Evolutionary conservation across 78 protist genomes (phyloP).

Genomic region (Dictyostelium intermedium): DNA sequence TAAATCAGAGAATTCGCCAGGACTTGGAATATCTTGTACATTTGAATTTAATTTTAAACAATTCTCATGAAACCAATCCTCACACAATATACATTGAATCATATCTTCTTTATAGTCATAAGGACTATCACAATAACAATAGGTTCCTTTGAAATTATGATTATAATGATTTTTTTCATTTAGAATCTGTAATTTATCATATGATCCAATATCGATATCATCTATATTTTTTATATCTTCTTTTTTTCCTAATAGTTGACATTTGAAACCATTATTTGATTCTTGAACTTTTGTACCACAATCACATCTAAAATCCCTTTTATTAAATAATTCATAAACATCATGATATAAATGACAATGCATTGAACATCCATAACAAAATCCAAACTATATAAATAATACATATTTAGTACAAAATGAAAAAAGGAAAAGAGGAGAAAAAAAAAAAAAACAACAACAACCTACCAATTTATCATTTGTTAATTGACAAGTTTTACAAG

Average conservation of each 20-base stretch:
- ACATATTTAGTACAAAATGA: too few species aligned
- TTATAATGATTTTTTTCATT: slow-evolving; percentile 57
- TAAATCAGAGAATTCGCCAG: slow-evolving; percentile 40
- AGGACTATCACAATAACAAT: slow-evolving; percentile 70
- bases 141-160: slow-evolving; percentile 71
- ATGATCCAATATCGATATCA: neutral
- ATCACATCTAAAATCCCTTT: slow-evolving; percentile 77
- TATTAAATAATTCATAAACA: slow-evolving; percentile 67
- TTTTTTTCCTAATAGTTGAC: neutral
- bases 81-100: slow-evolving; percentile 75
- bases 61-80: slow-evolving; percentile 74
- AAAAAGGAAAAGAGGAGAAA: neutral
- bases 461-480: neutral
- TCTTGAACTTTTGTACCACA: slow-evolving; percentile 62
- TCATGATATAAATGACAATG: slow-evolving; percentile 77
- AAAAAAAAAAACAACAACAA: neutral
- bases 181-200: neutral
- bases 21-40: slow-evolving; percentile 17
- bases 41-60: slow-evolving; percentile 75
- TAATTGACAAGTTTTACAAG: slow-evolving; percentile 60
- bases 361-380: slow-evolving; percentile 79
- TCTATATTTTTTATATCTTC: neutral
- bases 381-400: slow-evolving; percentile 35
- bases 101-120: slow-evolving; percentile 63
- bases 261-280: neutral